A percentile compares a stretch with the other conserved stretches of the same genome.
Evolutionary conservation across 2,329 filamentous ascomycete species (phyloP).

Genomic region (Phialophora tarda): DNA sequence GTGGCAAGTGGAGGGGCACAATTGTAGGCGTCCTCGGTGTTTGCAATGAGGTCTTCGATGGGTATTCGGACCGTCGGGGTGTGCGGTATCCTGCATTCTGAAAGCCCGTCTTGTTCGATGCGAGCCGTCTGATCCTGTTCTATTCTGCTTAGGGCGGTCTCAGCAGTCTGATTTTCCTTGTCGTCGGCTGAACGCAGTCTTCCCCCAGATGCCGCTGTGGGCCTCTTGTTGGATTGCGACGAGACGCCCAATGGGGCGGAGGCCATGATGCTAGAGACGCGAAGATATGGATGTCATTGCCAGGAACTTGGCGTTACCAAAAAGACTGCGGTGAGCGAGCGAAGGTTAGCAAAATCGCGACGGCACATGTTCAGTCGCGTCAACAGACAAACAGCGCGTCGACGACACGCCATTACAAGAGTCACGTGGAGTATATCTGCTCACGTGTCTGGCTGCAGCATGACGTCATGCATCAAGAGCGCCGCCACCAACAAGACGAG

Average conservation of each 20-base stretch:
- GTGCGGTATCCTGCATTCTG: constrained; percentile 52
- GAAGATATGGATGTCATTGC: constrained; percentile 14
- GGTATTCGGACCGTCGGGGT: constrained; percentile 65
- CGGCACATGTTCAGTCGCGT: constrained; percentile 6
- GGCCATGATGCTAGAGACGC: constrained; percentile 25
- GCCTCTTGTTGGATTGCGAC: constrained; percentile 35
- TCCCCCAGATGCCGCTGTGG: constrained; percentile 28
- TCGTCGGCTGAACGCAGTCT: constrained; percentile 21
- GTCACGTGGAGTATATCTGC: background rate
- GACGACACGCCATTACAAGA: background rate
- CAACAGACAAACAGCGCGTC: background rate
- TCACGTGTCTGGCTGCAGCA: background rate
- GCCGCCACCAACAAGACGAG: background rate
- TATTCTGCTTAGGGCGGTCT: background rate
- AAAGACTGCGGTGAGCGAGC: background rate
- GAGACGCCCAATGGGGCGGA: constrained; percentile 27
- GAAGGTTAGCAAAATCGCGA: background rate
- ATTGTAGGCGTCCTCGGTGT: constrained; percentile 62
- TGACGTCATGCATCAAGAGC: constrained; percentile 7
- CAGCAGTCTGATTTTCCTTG: constrained; percentile 30
- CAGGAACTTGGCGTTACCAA: background rate
- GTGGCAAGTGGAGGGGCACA: constrained; percentile 57
- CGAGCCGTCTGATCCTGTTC: background rate
- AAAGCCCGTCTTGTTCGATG: background rate
- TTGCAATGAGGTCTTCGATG: constrained; percentile 65